Evolutionary conservation across 2,329 filamentous ascomycete genomes (phyloP), one percentile per base, ranked within the genome.

Genomic region (Trichophyton benhamiae): DNA sequence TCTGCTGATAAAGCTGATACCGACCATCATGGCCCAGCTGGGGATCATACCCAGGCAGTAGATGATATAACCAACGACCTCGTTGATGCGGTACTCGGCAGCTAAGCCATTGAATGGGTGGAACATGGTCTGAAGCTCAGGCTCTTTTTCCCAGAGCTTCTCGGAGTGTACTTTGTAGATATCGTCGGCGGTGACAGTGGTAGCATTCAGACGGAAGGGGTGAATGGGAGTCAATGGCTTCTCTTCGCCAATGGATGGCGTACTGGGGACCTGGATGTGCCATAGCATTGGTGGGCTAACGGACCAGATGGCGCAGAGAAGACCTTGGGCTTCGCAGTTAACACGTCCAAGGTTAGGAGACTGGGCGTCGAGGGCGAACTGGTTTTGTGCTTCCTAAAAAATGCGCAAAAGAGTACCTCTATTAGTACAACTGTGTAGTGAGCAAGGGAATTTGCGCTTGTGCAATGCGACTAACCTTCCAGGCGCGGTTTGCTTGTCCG

Each of bases 11-110:
- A 86, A 81, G 60, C 79, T 83, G 71, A 87, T 81, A 48, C 77
- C 72, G 65, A 87, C 79, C 84, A 87, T 86, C 65, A 85, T 80
- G 62, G 81, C 68, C 84, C 84, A 87, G 67, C 80, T 84, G 2
- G 84, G 84, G 66, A 86, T 77, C 72, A 78, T 76, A 38, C 78
- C 75, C 68, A 86, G 79, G 33, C 69, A 79, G 71, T 77, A 85
- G 60, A 85, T 76, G 49, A 77, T 69, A 65, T 84, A 85, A 5
- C 79, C 84, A 41, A 83, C 68, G 15, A 80, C 79, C 60, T 83
- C 71, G 48, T 75, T 77, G 58, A 86, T 72, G 46, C 77, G 75
- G 67, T 77, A 77, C 72, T 83, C 70, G 58, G 80, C 79, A 52
- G 86, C 70, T 65, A 70, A 72, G 53, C 83, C 81, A 68, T 84